Percentiles rank a stretch among this genome's conserved stretches.
These are phyloP conservation scores for Buxus sempervirens DNA, from an alignment of 164 flowering plant species.

Conservation along the genomic window DNA sequence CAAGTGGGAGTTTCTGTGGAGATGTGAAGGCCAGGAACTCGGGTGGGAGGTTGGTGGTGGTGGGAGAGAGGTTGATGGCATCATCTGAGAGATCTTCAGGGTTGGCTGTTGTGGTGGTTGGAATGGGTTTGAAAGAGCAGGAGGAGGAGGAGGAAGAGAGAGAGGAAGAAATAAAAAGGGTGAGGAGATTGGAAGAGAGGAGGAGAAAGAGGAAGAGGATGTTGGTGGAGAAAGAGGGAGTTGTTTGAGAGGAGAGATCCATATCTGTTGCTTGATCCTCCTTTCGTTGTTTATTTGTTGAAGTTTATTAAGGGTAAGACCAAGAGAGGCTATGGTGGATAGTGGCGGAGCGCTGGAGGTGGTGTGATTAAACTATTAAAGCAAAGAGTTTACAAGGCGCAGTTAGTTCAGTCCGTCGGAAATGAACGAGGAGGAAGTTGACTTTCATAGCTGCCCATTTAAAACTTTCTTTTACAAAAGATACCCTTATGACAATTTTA, in stretches of 20 bases:
- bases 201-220: slow-evolving; percentile 42
- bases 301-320: neutral
- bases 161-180: slow-evolving; percentile 29
- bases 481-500: too few relatives aligned
- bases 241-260: slow-evolving; percentile 15
- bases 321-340: neutral
- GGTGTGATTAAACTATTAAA: too few relatives aligned
- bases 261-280: neutral
- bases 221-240: slow-evolving; percentile 29
- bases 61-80: slow-evolving; percentile 1
- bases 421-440: too few relatives aligned
- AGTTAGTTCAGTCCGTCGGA: too few relatives aligned
- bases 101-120: slow-evolving; percentile 5
- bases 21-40: slow-evolving; percentile 43
- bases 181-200: slow-evolving; percentile 40
- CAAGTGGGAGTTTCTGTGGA: slow-evolving; percentile 42
- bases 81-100: neutral
- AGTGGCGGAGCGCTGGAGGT: too few relatives aligned
- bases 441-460: too few relatives aligned
- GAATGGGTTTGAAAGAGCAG: slow-evolving; percentile 2
- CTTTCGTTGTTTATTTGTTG: neutral
- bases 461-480: too few relatives aligned
- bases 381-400: too few relatives aligned
- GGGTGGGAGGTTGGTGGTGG: slow-evolving; percentile 24
- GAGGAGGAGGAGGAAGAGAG: slow-evolving; percentile 26